These are phyloP conservation scores for Trametes meyenii DNA, from an alignment of 768 basidiomycete genomes.

Conservation along the genomic window DNA sequence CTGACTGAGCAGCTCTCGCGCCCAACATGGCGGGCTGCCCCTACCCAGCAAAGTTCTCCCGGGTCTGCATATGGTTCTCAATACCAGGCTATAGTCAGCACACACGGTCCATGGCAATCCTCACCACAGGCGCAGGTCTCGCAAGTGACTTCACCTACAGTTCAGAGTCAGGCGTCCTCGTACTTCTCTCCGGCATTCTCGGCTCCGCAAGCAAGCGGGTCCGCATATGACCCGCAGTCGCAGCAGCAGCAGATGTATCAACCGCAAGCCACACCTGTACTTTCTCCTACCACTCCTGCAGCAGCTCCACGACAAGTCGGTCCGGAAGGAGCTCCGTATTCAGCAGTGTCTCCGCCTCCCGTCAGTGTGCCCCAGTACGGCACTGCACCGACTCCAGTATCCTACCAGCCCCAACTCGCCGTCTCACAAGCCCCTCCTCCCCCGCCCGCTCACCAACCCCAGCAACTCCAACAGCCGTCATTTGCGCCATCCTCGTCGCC, in stretches of 20 bases:
- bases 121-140: slow-evolving; percentile 9
- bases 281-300: slow-evolving; percentile 16
- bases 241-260: slow-evolving; percentile 26
- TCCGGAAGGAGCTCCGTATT: slow-evolving; percentile 10
- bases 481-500: slow-evolving; percentile 23
- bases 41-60: slow-evolving; percentile 5
- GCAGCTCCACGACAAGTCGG: slow-evolving; percentile 3
- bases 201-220: slow-evolving; percentile 17
- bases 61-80: slow-evolving; percentile 36
- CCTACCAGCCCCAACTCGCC: slow-evolving; percentile 20
- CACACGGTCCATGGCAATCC: slow-evolving; percentile 28
- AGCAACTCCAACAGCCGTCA: slow-evolving; percentile 31
- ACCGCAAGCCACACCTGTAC: slow-evolving; percentile 10
- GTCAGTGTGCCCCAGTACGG: slow-evolving; percentile 22
- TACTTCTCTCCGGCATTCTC: slow-evolving; percentile 22
- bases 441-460: slow-evolving; percentile 27
- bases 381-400: slow-evolving; percentile 17
- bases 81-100: slow-evolving; percentile 19
- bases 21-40: slow-evolving; percentile 58
- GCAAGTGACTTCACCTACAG: slow-evolving; percentile 12
- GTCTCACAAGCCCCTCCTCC: slow-evolving; percentile 24
- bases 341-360: slow-evolving; percentile 16
- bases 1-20: slow-evolving; percentile 81
- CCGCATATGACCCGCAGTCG: slow-evolving; percentile 17
- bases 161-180: slow-evolving; percentile 16